Percentiles rank a stretch among this genome's conserved stretches.
Evolutionary conservation across 495 filamentous ascomycete species (phyloP).

Genomic region (Hyaloscypha finlandica): DNA sequence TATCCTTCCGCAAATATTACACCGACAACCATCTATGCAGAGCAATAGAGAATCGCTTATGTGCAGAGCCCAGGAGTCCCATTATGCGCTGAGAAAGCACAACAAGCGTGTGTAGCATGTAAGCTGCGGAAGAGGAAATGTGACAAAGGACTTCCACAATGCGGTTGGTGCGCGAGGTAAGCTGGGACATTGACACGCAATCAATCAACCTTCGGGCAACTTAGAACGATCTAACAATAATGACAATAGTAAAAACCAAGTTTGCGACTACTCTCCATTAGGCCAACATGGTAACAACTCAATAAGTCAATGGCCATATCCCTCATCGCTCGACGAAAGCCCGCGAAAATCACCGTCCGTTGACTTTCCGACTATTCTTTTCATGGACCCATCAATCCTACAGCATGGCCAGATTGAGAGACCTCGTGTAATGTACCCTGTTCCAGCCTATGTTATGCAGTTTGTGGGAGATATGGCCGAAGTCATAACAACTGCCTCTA

Average conservation of each 20-base stretch:
- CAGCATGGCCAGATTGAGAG: conserved; percentile 1
- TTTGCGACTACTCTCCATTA: not conserved
- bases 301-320: not conserved
- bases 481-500: conserved; percentile 11
- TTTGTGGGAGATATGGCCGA: conserved; percentile 7
- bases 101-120: conserved; percentile 11
- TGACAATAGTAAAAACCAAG: conserved; percentile 4
- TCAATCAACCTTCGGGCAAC: not conserved
- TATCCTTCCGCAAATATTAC: too few species aligned
- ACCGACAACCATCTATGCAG: too few species aligned
- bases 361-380: not conserved
- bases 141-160: conserved; percentile 17
- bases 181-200: not conserved
- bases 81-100: not conserved
- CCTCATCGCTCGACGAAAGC: not conserved
- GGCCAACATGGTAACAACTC: not conserved
- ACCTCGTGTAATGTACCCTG: not conserved
- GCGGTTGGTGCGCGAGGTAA: conserved; percentile 12
- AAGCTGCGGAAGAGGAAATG: conserved; percentile 21
- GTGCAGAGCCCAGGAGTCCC: not conserved
- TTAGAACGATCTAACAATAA: not conserved
- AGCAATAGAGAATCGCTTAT: too few species aligned
- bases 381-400: not conserved
- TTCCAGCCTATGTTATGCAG: conserved; percentile 8
- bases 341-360: not conserved